Evolutionary conservation across 257 asterid species (phyloP).

Genomic region (Solanum verrucosum): DNA sequence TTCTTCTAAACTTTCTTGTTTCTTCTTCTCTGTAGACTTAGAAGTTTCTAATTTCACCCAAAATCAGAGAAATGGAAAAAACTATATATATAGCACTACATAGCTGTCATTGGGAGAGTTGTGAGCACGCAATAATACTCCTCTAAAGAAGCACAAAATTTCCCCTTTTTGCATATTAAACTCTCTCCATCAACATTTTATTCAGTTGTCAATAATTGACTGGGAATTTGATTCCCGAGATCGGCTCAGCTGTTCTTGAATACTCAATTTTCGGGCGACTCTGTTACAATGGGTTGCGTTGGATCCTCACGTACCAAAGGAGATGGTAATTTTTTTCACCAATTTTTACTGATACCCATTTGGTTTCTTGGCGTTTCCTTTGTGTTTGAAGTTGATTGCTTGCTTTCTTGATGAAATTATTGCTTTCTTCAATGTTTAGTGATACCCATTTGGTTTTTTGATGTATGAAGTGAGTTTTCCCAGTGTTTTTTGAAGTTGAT

Average conservation of each 20-base stretch:
- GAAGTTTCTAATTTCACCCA: background rate
- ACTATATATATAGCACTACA: background rate
- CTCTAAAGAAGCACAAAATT: background rate
- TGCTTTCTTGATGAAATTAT: background rate
- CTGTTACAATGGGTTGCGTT: conserved; percentile 1
- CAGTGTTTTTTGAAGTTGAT: background rate
- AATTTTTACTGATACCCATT: background rate
- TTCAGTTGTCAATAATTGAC: background rate
- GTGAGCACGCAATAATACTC: background rate
- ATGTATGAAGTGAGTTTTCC: too few species aligned
- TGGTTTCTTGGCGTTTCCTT: background rate
- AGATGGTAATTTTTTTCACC: background rate
- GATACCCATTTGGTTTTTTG: background rate
- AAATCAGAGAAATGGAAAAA: background rate
- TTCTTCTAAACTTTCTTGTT: background rate
- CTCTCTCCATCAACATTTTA: background rate
- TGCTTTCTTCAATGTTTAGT: too few species aligned
- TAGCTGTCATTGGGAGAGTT: background rate
- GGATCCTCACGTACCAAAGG: conserved; percentile 13
- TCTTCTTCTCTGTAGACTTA: background rate
- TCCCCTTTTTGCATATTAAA: background rate
- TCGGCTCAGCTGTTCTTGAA: background rate
- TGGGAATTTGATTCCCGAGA: background rate
- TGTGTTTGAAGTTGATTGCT: background rate
- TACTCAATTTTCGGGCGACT: background rate